Conservation (phyloP, 305 asterid genomes). For the Fraxinus paxiana region DNA sequence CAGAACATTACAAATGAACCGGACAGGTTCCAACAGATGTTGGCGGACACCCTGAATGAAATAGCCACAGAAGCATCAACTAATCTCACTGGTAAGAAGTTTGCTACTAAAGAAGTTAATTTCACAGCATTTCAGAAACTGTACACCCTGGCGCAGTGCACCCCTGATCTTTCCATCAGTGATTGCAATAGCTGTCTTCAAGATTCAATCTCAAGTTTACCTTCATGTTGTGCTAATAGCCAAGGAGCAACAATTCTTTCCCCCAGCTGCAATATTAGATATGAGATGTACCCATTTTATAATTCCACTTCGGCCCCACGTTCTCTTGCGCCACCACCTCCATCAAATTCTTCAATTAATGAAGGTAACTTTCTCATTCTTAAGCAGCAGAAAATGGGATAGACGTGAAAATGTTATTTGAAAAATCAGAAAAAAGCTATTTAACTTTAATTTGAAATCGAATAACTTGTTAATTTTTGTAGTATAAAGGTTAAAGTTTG, state of each 20-base stretch:
- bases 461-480: neutral
- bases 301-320: too few relatives aligned
- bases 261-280: slow-evolving; percentile 20
- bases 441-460: too few relatives aligned
- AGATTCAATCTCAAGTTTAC: neutral
- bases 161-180: neutral
- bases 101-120: neutral
- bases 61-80: neutral
- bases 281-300: too few relatives aligned
- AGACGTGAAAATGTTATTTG: too few relatives aligned
- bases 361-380: neutral
- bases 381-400: neutral
- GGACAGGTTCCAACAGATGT: neutral
- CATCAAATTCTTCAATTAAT: neutral
- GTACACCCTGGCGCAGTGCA: neutral
- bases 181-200: neutral
- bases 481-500: neutral
- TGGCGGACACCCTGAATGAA: slow-evolving; percentile 18
- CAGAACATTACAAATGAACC: neutral
- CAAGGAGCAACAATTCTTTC: neutral
- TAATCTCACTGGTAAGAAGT: slow-evolving; percentile 15
- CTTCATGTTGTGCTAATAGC: neutral
- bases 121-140: neutral
- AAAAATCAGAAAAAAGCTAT: too few relatives aligned
- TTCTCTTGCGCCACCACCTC: neutral